Conservation (phyloP, 78 protist genomes). For the Speleostelium caveatum region DNA sequence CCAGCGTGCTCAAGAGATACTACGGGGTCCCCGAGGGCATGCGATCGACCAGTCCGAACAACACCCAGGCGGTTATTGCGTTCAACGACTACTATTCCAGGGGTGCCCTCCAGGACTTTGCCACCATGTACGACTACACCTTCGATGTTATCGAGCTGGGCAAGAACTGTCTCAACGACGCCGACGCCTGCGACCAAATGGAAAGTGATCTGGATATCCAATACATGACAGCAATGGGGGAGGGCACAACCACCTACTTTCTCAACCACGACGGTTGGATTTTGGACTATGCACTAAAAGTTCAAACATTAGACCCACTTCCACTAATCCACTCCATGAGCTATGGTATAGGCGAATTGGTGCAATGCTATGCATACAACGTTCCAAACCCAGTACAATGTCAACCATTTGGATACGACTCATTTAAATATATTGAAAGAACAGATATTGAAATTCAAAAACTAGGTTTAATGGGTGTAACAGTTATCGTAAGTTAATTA, state of each 20-base stretch:
- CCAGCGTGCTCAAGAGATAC: not conserved
- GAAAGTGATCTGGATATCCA: conserved; percentile 43
- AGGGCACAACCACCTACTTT: not conserved
- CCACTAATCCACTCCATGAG: conserved; percentile 57
- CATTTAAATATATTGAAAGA: conserved; percentile 4
- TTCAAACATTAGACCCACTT: conserved; percentile 13
- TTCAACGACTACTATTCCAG: conserved; percentile 29
- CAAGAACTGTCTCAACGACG: not conserved
- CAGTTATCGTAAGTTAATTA: conserved; percentile 59
- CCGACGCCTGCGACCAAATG: not conserved
- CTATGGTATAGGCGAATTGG: conserved; percentile 28
- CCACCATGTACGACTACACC: not conserved
- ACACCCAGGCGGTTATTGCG: conserved; percentile 16
- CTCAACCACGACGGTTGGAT: conserved; percentile 2
- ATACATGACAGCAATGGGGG: conserved; percentile 46
- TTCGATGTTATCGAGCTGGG: not conserved
- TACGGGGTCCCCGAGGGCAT: conserved; percentile 4
- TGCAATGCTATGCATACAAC: conserved; percentile 13
- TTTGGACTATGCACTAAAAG: conserved; percentile 2
- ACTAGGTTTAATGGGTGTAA: conserved; percentile 58
- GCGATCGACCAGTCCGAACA: not conserved
- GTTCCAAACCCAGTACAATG: no score
- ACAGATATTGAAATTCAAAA: conserved; percentile 52
- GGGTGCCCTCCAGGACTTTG: conserved; percentile 8
- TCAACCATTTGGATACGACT: not conserved